Conservation (phyloP, 352 stramenopile species). For the Phytophthora macrochlamydospora region DNA sequence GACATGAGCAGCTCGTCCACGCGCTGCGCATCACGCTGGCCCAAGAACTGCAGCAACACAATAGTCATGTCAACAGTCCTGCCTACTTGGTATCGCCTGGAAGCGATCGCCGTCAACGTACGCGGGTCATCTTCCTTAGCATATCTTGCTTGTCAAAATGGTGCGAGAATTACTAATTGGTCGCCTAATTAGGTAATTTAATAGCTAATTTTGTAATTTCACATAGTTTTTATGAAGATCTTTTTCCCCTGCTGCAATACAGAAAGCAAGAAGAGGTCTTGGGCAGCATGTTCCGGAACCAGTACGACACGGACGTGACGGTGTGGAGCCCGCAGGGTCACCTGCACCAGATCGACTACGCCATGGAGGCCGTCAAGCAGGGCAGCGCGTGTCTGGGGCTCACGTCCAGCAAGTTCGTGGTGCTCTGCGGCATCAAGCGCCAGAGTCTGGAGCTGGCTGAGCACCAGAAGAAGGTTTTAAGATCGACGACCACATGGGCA, state of each 20-base stretch:
- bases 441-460: constrained; percentile 91
- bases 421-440: constrained; percentile 91
- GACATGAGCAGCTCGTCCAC: constrained; percentile 94
- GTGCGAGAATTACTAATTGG: too few relatives aligned
- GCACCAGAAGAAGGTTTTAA: constrained; percentile 99
- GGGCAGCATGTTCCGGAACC: constrained; percentile 97
- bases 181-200: neutral
- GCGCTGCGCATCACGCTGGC: constrained; percentile 70
- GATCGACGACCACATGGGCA: constrained; percentile 99
- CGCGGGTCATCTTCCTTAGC: constrained; percentile 12
- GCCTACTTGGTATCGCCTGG: neutral
- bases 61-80: neutral
- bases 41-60: constrained; percentile 53
- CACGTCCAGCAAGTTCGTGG: constrained; percentile 92
- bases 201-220: neutral
- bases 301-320: constrained; percentile 99
- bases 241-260: constrained; percentile 31
- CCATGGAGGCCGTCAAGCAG: constrained; percentile 96
- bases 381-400: constrained; percentile 96
- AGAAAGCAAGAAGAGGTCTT: constrained; percentile 6
- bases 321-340: constrained; percentile 99
- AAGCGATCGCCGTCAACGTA: constrained; percentile 1
- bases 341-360: constrained; percentile 98
- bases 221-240: constrained; percentile 12
- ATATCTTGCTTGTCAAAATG: neutral